Conservation (phyloP, 768 basidiomycete genomes). For the Jaapia argillacea region DNA sequence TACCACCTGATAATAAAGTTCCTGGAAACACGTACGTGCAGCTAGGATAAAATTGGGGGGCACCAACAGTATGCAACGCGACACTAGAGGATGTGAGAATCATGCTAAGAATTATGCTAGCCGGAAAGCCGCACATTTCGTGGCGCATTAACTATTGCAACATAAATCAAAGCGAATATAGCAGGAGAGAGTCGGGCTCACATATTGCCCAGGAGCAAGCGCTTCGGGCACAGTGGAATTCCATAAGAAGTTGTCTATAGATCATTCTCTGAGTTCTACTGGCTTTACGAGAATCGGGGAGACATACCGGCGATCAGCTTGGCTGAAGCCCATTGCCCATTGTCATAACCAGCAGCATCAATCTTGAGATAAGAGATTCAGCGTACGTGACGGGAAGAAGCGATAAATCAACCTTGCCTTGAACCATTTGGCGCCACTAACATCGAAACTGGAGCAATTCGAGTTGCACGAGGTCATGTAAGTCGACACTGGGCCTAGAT, state of each 20-base stretch:
- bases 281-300: no score
- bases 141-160: conserved; percentile 37
- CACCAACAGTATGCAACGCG: conserved; percentile 30
- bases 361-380: no score
- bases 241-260: conserved; percentile 27
- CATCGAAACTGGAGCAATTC: conserved; percentile 23
- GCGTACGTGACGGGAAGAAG: no score
- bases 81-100: conserved; percentile 18
- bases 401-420: no score
- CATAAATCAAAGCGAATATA: no score
- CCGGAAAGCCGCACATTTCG: conserved; percentile 29
- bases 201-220: conserved; percentile 37
- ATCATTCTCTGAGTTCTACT: no score
- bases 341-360: conserved; percentile 34
- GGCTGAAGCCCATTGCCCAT: conserved; percentile 32
- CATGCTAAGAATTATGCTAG: not conserved
- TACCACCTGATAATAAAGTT: not conserved
- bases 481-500: conserved; percentile 39
- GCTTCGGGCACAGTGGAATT: conserved; percentile 31
- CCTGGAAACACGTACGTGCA: conserved; percentile 30
- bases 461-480: conserved; percentile 42
- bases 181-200: no score
- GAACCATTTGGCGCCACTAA: conserved; percentile 34
- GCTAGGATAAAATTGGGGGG: conserved; percentile 37
- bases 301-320: conserved; percentile 30